Base-by-base conservation (phyloP, 2,329 filamentous ascomycete genomes). In the Ophiostoma populinum region DNA sequence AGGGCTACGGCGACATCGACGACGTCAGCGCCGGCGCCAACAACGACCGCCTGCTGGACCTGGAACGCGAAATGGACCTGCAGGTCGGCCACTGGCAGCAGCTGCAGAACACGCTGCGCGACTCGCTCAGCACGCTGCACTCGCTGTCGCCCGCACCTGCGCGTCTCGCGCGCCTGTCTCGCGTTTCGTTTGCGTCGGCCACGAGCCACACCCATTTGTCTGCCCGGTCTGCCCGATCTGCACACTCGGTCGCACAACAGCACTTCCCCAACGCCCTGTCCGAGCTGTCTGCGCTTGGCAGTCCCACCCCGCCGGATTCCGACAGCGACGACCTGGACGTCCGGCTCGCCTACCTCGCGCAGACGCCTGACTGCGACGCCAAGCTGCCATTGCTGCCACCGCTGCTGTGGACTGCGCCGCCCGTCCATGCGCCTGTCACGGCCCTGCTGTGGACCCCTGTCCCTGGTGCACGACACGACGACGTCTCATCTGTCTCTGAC, bases 1-100 rank as follows among this genome's bases (percentile, higher is more conserved):
- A n/a, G n/a, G n/a, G n/a, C n/a, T n/a, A n/a, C n/a, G n/a, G n/a
- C n/a, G n/a, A n/a, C n/a, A n/a, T n/a, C n/a, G n/a, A n/a, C n/a
- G n/a, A n/a, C n/a, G n/a, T n/a, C n/a, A n/a, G n/a, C n/a, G n/a
- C n/a, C n/a, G n/a, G n/a, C n/a, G n/a, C n/a, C n/a, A n/a, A n/a
- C n/a, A n/a, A n/a, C n/a, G n/a, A n/a, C n/a, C n/a, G n/a, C n/a
- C 56, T 75, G 3, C 53, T 78, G 2, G 63, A 70, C 40, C 54
- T 78, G 2, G 73, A 78, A 46, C 57, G 55, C 40, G 73, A 78
- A 49, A 70, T 77, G 61, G 67, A 63, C 1, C 50, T 61, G 42
- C 66, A 77, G 46, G 68, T 73, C 46, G 59, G 58, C 36, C 62
- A 66, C 43, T 77, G 72, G 73, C 62, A 66, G 37, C 54, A 62